A percentile compares a stretch with the other conserved stretches of the same genome.
Evolutionary conservation across 768 basidiomycete species (phyloP).

Genomic region (Vararia minispora): DNA sequence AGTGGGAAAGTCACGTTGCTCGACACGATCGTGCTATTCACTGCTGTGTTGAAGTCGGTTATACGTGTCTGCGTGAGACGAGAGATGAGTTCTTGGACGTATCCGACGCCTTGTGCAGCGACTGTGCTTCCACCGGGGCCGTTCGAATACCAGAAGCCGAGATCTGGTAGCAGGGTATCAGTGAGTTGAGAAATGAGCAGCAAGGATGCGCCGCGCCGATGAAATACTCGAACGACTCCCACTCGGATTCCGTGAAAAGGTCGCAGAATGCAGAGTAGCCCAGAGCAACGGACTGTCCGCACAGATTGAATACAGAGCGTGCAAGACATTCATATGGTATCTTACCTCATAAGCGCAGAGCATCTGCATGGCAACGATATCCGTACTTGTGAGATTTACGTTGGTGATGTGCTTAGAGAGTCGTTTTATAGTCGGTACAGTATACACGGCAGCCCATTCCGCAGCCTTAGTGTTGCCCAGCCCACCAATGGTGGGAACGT

Average conservation of each 20-base stretch:
- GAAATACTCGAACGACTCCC: slow-evolving; percentile 37
- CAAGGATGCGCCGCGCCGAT: slow-evolving; percentile 14
- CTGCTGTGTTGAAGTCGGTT: slow-evolving; percentile 29
- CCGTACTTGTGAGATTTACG: slow-evolving; percentile 19
- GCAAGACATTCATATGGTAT: not conserved
- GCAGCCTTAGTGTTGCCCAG: slow-evolving; percentile 16
- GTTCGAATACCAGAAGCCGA: slow-evolving; percentile 24
- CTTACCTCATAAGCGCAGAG: slow-evolving; percentile 29
- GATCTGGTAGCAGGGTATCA: slow-evolving; percentile 10
- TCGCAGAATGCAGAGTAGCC: slow-evolving; percentile 38
- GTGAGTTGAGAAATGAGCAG: not conserved
- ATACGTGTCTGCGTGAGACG: slow-evolving; percentile 29
- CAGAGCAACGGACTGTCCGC: slow-evolving; percentile 32
- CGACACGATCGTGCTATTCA: slow-evolving; percentile 35
- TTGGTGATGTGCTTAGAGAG: slow-evolving; percentile 24
- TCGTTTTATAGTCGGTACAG: slow-evolving; percentile 25
- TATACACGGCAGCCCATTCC: slow-evolving; percentile 30
- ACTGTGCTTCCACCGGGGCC: slow-evolving; percentile 34
- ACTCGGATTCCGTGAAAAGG: slow-evolving; percentile 41
- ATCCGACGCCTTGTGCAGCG: slow-evolving; percentile 28
- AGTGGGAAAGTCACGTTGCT: slow-evolving; percentile 26
- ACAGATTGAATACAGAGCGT: not conserved
- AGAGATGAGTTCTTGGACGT: slow-evolving; percentile 32
- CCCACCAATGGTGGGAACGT: slow-evolving; percentile 15
- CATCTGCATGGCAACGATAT: slow-evolving; percentile 26